These are phyloP conservation scores for Talaromyces sp. DNA, from an alignment of 2,329 filamentous ascomycete genomes.

Conservation along the genomic window DNA sequence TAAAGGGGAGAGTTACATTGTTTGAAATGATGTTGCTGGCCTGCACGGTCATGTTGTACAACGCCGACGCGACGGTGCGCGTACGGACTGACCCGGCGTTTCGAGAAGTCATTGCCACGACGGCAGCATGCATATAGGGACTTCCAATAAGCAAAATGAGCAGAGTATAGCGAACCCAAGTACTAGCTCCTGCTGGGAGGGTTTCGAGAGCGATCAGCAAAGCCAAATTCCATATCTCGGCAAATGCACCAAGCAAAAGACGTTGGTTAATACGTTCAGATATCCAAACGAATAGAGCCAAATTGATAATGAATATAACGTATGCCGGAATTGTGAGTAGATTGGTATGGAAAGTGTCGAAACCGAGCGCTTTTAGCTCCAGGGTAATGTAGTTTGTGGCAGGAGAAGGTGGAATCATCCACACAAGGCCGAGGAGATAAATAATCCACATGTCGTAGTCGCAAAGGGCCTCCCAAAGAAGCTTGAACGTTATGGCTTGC, in stretches of 20 bases:
- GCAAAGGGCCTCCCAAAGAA: conserved; percentile 47
- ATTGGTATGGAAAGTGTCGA: conserved; percentile 57
- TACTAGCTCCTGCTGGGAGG: conserved; percentile 43
- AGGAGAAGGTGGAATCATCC: conserved; percentile 37
- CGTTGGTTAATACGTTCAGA: conserved; percentile 55
- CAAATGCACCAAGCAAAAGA: conserved; percentile 49
- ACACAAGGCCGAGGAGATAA: conserved; percentile 46
- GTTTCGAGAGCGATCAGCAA: conserved; percentile 50
- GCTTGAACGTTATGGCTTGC: conserved; percentile 45
- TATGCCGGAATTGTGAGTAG: conserved; percentile 59
- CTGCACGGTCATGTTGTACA: conserved; percentile 47
- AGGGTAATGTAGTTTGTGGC: conserved; percentile 36
- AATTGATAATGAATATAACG: conserved; percentile 53
- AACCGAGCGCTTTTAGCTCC: conserved; percentile 50
- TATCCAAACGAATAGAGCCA: conserved; percentile 51
- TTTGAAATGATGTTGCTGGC: conserved; percentile 35
- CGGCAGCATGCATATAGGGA: conserved; percentile 56
- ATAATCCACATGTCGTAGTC: conserved; percentile 58
- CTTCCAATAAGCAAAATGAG: conserved; percentile 52
- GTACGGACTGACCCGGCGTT: conserved; percentile 42
- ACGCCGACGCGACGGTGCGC: conserved; percentile 38
- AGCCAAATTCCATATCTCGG: conserved; percentile 51
- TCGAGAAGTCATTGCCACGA: conserved; percentile 43
- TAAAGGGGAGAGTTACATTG: conserved; percentile 24
- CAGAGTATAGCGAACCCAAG: conserved; percentile 52